Base-by-base conservation (phyloP, 768 basidiomycete genomes). In the Tricholomella constricta region DNA sequence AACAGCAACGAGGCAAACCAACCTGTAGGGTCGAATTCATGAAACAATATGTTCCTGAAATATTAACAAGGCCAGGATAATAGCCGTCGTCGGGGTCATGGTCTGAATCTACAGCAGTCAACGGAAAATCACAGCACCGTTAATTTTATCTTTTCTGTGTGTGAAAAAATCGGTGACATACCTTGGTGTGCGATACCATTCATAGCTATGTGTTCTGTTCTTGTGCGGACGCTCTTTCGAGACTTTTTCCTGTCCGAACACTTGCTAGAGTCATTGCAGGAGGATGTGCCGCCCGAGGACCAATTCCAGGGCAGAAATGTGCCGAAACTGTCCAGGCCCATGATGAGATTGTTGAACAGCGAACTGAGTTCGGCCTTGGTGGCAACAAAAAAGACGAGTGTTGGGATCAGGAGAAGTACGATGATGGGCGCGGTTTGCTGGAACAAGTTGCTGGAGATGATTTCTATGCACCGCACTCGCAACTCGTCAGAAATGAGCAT, bases 11-110 rank as follows among this genome's bases (percentile, higher is more conserved):
- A 43, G 47, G 38, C 27, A 26, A 32, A 48, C 60, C 31, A 25
- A 82, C 91, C 82, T 98, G 96, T 9, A 98, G 75, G 2, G 94
- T 94, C 11, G 96, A 94, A 67, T 98, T 96, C 86, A 98, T 91
- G 76, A 97, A 98, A 66, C 96, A 98, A 59, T 96, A 91, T 46
- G 94, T 96, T 10, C 95, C 95, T 8, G 94, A 95, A 32, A 95
- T 88, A 63, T 98, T 98, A 65, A 97, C 89, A 45, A 98, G 86
- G 0, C 95, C 95, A 2, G 94, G 89, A 69, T 91, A 97, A 62
- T 85, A 79, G 19, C 78, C 76, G 14, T 78, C 71, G 23, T 73
- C 69, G n/a, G 68, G 56, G 40, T 45, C 46, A 14, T 52, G 59
- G 41, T 66, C 67, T 23, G 57, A 55, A 10, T 55, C 62, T 55